Evolutionary conservation across 2,329 filamentous ascomycete genomes (phyloP).

Genomic region (Aquanectria penicillioides): DNA sequence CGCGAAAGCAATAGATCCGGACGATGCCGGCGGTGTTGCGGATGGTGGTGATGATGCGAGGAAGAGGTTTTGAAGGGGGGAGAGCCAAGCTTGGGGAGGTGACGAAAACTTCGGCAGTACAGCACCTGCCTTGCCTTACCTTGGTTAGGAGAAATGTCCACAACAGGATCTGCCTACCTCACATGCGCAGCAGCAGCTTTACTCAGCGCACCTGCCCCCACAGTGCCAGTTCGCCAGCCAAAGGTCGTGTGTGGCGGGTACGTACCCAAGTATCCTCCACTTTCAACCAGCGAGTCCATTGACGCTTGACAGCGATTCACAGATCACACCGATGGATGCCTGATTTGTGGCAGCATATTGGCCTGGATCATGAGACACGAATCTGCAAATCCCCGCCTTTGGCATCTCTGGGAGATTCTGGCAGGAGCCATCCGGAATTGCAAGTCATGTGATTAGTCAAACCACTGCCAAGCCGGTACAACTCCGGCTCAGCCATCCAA

Average conservation of each 20-base stretch:
- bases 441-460: neutral
- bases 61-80: conserved; percentile 24
- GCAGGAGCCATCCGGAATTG: neutral
- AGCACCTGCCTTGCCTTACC: conserved; percentile 7
- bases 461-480: neutral
- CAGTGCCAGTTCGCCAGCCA: neutral
- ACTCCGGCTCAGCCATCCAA: neutral
- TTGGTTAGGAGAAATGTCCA: conserved; percentile 14
- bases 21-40: neutral
- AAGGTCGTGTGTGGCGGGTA: conserved; percentile 1
- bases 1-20: neutral
- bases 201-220: conserved; percentile 6
- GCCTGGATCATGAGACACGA: conserved; percentile 16
- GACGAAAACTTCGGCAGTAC: conserved; percentile 19
- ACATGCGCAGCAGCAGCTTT: conserved; percentile 13
- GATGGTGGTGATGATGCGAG: conserved; percentile 37
- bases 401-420: conserved; percentile 10
- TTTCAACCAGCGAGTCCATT: too few species aligned
- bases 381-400: too few species aligned
- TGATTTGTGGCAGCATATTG: conserved; percentile 19
- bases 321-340: conserved; percentile 16
- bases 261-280: neutral
- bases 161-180: conserved; percentile 8
- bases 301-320: conserved; percentile 9
- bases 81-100: conserved; percentile 17